Conservation (phyloP, 306 rosid species). For the Prunus padus region DNA sequence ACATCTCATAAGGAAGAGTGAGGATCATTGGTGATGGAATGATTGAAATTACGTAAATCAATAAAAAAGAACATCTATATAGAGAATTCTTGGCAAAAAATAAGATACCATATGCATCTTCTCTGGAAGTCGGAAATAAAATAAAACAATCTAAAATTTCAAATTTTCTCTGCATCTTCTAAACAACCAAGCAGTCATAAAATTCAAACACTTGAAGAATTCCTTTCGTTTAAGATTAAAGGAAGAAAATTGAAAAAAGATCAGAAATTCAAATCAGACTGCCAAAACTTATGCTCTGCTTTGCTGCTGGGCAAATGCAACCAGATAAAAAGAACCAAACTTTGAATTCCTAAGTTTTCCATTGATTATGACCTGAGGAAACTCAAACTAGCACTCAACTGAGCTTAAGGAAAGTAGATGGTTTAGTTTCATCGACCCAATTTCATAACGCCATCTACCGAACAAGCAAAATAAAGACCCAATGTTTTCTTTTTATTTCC, state of each 20-base stretch:
- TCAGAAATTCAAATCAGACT: constrained; percentile 38
- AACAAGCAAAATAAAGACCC: constrained; percentile 26
- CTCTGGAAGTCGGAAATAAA: background rate
- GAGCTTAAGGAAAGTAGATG: constrained; percentile 44
- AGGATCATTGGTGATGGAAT: constrained; percentile 5
- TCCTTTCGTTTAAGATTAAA: constrained; percentile 20
- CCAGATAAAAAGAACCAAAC: constrained; percentile 26
- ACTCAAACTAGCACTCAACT: constrained; percentile 40
- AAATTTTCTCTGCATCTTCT: constrained; percentile 14
- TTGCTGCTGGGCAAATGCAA: constrained; percentile 42
- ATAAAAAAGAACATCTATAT: background rate
- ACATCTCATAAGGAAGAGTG: constrained; percentile 1
- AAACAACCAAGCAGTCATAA: constrained; percentile 26
- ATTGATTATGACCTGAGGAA: constrained; percentile 15
- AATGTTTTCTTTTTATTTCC: constrained; percentile 27
- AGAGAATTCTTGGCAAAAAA: background rate
- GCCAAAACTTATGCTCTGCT: constrained; percentile 34
- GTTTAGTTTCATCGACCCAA: constrained; percentile 30
- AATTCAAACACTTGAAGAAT: constrained; percentile 20
- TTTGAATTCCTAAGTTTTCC: constrained; percentile 10
- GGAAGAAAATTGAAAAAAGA: constrained; percentile 2
- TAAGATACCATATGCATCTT: constrained; percentile 3
- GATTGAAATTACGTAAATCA: constrained; percentile 8
- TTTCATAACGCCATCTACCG: constrained; percentile 22
- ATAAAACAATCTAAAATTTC: constrained; percentile 1